Base-by-base conservation (phyloP, 768 basidiomycete species). In the Tephrocybe sp. region DNA sequence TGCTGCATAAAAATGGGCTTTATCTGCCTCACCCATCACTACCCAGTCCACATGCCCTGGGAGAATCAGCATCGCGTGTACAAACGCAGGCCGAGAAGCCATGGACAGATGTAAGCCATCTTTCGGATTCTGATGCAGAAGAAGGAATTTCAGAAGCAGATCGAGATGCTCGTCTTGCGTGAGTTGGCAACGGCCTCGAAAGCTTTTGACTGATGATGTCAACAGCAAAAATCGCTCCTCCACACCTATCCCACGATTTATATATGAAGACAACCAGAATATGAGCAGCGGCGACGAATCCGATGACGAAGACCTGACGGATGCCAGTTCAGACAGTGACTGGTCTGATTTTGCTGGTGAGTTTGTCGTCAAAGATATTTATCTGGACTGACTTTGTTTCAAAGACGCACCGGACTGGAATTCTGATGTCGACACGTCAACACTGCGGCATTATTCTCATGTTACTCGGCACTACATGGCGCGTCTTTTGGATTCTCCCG, bases 271-370 rank as follows among this genome's bases (percentile, higher is more conserved):
- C 16, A 69, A 83, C 41, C 69, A 68, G 15, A 74, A 71, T 45
- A 73, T 83, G 58, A 80, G 79, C 8, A 85, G 82, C 42, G 82
- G 80, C 3, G 89, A 91, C 54, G 90, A 92, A 64, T 91, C 90
- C 2, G 91, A 91, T 56, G 70, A 88, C 54, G 82, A 80, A 19
- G 86, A 85, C 58, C 60, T 87, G 42, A 86, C 82, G 2, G 84
- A 85, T 40, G 69, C 64, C 31, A 68, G 69, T 47, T 75, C 78
- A 11, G 77, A 78, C 38, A 69, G 69, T 61, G 67, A 70, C 43
- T 76, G 73, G 78, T 75, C 73, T 23, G 74, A 81, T 45, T 45
- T 68, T 42, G 58, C 54, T 41, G 73, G 80, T 80, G 49, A 51
- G 67, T 55, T 5, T 47, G 19, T 29, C 24, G 2, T 25, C n/a